Evolutionary conservation across 1,139 yeast species (phyloP).

Genomic region (Hanseniaspora gamundiae): DNA sequence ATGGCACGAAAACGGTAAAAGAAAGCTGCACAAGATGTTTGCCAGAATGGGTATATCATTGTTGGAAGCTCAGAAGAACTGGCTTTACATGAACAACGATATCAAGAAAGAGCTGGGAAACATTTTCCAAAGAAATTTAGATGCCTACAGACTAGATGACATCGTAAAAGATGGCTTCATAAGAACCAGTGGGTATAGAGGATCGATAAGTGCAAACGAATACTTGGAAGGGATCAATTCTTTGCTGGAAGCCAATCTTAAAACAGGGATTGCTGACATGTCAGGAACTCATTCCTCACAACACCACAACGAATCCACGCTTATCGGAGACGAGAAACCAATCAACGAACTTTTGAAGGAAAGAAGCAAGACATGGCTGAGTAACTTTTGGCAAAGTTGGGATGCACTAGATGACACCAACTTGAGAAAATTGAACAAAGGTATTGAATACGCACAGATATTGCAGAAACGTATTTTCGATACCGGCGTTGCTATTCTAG

Average conservation of each 20-base stretch:
- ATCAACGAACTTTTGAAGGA: conserved; percentile 35
- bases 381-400: conserved; percentile 92
- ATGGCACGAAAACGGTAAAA: conserved; percentile 89
- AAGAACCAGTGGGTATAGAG: conserved; percentile 75
- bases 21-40: conserved; percentile 75
- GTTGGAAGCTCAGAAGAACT: conserved; percentile 77
- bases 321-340: conserved; percentile 28
- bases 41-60: conserved; percentile 94
- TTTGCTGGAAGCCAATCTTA: conserved; percentile 54
- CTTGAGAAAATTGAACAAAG: conserved; percentile 51
- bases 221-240: conserved; percentile 85
- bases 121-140: conserved; percentile 59
- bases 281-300: conserved; percentile 10
- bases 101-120: conserved; percentile 62
- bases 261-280: conserved; percentile 11
- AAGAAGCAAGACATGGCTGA: conserved; percentile 66
- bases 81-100: conserved; percentile 81
- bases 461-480: conserved; percentile 78
- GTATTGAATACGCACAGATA: conserved; percentile 66
- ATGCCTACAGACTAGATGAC: conserved; percentile 72
- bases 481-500: conserved; percentile 81
- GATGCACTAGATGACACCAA: conserved; percentile 59
- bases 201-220: conserved; percentile 84
- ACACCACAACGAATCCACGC: conserved; percentile 20
- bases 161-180: conserved; percentile 78